These are phyloP conservation scores for Termitomyces eurrhizus DNA, from an alignment of 768 basidiomycete genomes.

Conservation along the genomic window DNA sequence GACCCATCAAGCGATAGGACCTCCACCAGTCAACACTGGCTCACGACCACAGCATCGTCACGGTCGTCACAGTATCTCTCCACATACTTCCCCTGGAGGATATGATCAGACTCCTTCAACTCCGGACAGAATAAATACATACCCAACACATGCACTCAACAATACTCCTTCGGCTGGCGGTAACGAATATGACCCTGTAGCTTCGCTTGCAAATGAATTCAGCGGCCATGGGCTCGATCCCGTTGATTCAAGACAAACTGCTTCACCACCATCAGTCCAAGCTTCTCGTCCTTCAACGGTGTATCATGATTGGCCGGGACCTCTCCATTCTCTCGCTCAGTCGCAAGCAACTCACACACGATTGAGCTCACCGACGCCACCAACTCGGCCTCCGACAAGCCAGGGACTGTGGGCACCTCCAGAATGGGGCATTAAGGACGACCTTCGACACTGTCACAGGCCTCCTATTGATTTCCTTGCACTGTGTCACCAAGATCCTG, in stretches of 20 bases:
- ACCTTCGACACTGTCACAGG: neutral
- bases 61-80: conserved; percentile 1
- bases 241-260: neutral
- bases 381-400: conserved; percentile 4
- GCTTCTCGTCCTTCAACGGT: conserved; percentile 25
- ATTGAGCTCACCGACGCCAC: conserved; percentile 11
- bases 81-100: neutral
- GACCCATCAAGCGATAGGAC: conserved; percentile 9
- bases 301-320: neutral
- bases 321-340: neutral
- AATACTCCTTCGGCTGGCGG: neutral
- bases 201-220: conserved; percentile 34
- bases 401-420: conserved; percentile 36
- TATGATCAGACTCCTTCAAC: neutral
- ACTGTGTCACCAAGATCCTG: too few species aligned
- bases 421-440: conserved; percentile 32
- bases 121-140: conserved; percentile 3
- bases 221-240: conserved; percentile 31
- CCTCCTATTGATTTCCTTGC: too few species aligned
- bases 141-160: neutral
- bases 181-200: conserved; percentile 22
- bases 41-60: conserved; percentile 15
- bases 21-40: conserved; percentile 14
- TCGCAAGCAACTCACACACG: conserved; percentile 4
- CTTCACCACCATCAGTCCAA: conserved; percentile 27